Percentiles rank a stretch among this genome's conserved stretches.
Conservation (phyloP, 2,329 filamentous ascomycete species). For the Exophiala phaeomuriformis region DNA sequence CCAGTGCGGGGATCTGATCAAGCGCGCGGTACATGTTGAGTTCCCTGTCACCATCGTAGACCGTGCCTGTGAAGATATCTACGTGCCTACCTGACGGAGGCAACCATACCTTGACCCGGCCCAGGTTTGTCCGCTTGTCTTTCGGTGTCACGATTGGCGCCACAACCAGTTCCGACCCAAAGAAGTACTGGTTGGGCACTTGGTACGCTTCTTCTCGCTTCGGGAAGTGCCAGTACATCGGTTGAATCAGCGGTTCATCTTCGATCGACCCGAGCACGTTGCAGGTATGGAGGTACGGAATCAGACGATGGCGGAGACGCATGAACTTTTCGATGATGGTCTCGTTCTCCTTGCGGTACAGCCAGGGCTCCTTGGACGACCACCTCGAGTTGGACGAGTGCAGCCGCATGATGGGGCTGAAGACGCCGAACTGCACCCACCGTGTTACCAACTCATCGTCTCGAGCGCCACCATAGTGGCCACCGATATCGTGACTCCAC, state of each 20-base stretch:
- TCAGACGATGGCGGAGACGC: conserved; percentile 50
- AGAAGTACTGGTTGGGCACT: conserved; percentile 53
- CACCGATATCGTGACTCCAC: conserved; percentile 64
- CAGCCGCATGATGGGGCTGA: conserved; percentile 55
- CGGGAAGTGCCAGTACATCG: conserved; percentile 57
- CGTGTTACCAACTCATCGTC: conserved; percentile 54
- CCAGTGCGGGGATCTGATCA: conserved; percentile 47
- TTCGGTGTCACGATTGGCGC: conserved; percentile 50
- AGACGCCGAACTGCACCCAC: conserved; percentile 57
- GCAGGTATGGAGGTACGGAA: conserved; percentile 56
- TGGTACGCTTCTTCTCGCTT: conserved; percentile 48
- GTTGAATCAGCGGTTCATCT: conserved; percentile 50
- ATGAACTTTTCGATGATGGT: conserved; percentile 46
- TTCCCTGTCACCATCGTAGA: conserved; percentile 52
- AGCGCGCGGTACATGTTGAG: conserved; percentile 48
- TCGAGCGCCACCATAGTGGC: conserved; percentile 50
- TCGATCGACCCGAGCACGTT: conserved; percentile 43
- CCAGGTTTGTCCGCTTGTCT: conserved; percentile 42
- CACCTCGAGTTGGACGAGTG: conserved; percentile 54
- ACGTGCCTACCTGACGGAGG: conserved; percentile 46
- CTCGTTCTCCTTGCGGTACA: conserved; percentile 43
- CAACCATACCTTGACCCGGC: conserved; percentile 49
- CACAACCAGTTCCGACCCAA: conserved; percentile 52
- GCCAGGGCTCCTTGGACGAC: conserved; percentile 58
- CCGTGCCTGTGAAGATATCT: conserved; percentile 52